Conservation (phyloP, 768 basidiomycete genomes). For the Boletus speciosus region DNA sequence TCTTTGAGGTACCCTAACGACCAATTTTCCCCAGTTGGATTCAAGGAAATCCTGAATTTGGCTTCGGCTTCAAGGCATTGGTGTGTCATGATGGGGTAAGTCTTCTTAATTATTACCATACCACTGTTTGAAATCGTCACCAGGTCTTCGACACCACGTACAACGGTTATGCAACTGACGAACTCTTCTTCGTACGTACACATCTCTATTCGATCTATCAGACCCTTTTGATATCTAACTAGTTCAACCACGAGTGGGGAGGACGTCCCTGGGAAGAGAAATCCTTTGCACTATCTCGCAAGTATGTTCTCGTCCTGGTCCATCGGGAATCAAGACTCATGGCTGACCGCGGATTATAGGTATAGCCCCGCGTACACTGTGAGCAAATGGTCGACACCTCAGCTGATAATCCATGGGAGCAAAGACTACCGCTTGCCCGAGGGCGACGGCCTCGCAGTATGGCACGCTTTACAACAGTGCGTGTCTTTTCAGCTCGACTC, state of each 20-base stretch:
- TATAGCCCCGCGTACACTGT: constrained; percentile 82
- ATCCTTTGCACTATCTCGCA: constrained; percentile 49
- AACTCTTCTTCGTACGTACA: constrained; percentile 77
- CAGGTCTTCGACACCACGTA: constrained; percentile 75
- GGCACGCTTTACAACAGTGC: constrained; percentile 82
- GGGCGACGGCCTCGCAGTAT: constrained; percentile 77
- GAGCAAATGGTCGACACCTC: constrained; percentile 80
- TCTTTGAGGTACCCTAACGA: constrained; percentile 2
- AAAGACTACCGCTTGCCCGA: constrained; percentile 89
- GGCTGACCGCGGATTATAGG: constrained; percentile 30
- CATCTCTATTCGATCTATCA: neutral
- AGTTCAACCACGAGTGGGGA: constrained; percentile 89
- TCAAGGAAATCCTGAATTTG: constrained; percentile 87
- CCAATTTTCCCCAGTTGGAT: constrained; percentile 66
- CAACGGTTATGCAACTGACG: constrained; percentile 88
- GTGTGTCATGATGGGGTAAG: constrained; percentile 87
- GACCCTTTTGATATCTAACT: neutral
- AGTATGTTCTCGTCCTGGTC: constrained; percentile 37
- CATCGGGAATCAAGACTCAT: neutral
- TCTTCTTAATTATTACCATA: constrained; percentile 12
- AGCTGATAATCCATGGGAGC: constrained; percentile 80
- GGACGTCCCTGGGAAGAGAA: constrained; percentile 74
- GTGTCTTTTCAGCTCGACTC: constrained; percentile 26
- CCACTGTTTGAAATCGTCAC: neutral
- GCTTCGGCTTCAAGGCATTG: constrained; percentile 87